Base-by-base conservation (phyloP, 73 alveolate genomes). In the Uronychia setigera region DNA sequence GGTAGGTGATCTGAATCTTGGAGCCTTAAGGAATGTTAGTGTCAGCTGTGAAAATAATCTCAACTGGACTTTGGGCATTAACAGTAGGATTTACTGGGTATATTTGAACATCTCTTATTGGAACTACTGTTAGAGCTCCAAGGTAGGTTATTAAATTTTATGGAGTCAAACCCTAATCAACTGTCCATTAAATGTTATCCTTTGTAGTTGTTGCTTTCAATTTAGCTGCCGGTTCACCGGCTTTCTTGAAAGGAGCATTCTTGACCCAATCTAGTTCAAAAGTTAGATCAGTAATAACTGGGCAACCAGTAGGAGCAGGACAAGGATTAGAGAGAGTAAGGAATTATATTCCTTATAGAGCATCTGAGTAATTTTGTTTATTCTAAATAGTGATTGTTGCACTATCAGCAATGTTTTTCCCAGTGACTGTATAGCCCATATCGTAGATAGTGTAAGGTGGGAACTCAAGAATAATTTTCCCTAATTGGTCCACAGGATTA, bases 21-120 rank as follows among this genome's bases (percentile, higher is more conserved):
- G 87, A 34, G 79, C 46, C 60, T 31, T 46, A 28, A 27, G 87
- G 87, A 26, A 80, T 80, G 27, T 32, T 58, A 11, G 91, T 83
- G 77, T 88, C 91, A 13, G 91, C 94, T 31, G 88, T 82, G 76
- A 88, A 83, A 1, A 86, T 60, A 14, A 88, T 46, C 29, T 77
- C 83, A 32, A 79, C 76, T 9, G 33, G 57, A 1, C 92, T 89
- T 0, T 80, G 79, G 0, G 89, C 95, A 30, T 58, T 74, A 14
- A 90, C 85, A 1, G 86, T 29, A 14, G 95, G 95, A 31, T 89
- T 79, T 0, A 33, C 0, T 25, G 91, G 88, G 26, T 60, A 29
- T 1, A 89, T 84, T 19, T 58, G 1, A 29, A 60, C 35, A 19
- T 31, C 58, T 0, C 80, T 81, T 0, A 81, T n/a, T 59, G 80